Evolutionary conservation across 83 land plant species (phyloP).

Genomic region (Larix sibirica): DNA sequence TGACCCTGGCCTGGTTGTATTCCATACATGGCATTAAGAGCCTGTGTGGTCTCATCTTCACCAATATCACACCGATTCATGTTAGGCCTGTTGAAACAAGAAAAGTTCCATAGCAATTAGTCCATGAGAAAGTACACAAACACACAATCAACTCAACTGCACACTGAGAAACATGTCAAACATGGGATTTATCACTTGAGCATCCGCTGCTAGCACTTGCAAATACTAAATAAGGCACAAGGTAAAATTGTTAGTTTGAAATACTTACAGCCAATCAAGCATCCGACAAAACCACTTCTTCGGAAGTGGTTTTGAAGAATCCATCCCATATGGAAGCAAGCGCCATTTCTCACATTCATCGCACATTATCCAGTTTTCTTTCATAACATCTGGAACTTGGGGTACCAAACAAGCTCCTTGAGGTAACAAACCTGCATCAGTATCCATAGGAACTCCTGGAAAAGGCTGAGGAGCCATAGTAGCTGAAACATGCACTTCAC

Average conservation of each 20-base stretch:
- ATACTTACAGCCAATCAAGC: constrained; percentile 86
- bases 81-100: constrained; percentile 59
- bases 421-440: neutral
- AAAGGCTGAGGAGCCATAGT: constrained; percentile 23
- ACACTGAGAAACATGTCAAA: neutral
- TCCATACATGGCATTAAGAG: constrained; percentile 30
- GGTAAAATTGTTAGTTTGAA: neutral
- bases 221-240: neutral
- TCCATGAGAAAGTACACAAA: neutral
- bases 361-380: constrained; percentile 90
- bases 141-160: neutral
- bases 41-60: constrained; percentile 79
- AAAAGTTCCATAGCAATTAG: neutral
- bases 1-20: constrained; percentile 34
- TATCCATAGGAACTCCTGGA: neutral
- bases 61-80: constrained; percentile 76
- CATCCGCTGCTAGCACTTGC: neutral
- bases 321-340: constrained; percentile 58
- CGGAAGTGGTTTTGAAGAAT: constrained; percentile 44
- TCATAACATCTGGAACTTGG: constrained; percentile 36
- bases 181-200: neutral
- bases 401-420: neutral
- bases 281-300: constrained; percentile 85
- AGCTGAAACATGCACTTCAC: constrained; percentile 18
- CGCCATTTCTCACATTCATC: constrained; percentile 90